phyloP scores from a whole-genome alignment of 139 green algal species.

The Nannochloris sp. region DNA sequence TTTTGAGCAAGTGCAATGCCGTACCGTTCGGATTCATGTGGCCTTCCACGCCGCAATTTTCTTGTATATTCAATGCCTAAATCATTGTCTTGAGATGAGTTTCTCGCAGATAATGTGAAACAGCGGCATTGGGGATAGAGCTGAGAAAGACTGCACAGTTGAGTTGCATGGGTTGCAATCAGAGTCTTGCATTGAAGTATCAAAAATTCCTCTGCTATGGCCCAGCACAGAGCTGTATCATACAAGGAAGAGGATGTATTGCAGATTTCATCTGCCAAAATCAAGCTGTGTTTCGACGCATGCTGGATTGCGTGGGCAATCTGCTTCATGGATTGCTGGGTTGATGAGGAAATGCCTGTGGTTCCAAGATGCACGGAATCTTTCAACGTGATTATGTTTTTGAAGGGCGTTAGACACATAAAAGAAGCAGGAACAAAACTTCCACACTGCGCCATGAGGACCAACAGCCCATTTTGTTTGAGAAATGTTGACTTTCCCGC shows the following conservation, averaged over 20 bases:
- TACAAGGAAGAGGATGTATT: constrained; percentile 64
- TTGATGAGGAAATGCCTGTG: background rate
- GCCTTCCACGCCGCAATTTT: constrained; percentile 27
- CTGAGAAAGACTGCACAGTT: constrained; percentile 43
- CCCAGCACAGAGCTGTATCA: constrained; percentile 67
- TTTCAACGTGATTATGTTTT: constrained; percentile 47
- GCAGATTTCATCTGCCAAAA: constrained; percentile 81
- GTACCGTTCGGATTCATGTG: constrained; percentile 31
- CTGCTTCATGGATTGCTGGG: constrained; percentile 28
- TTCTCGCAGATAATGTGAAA: constrained; percentile 37
- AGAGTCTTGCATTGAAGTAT: constrained; percentile 29
- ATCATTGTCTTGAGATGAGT: background rate
- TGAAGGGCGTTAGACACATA: constrained; percentile 36
- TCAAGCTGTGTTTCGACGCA: constrained; percentile 33
- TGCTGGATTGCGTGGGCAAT: constrained; percentile 44
- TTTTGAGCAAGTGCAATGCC: constrained; percentile 48
- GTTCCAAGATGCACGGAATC: constrained; percentile 1
- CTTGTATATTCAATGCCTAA: constrained; percentile 8
- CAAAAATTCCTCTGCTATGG: constrained; percentile 39
- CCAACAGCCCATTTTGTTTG: constrained; percentile 56
- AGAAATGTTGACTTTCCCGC: constrained; percentile 73
- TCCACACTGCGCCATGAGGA: constrained; percentile 68
- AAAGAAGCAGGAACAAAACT: constrained; percentile 60
- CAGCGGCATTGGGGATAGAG: constrained; percentile 50
- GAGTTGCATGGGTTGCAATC: constrained; percentile 65